Evolutionary conservation across 306 rosid species (phyloP), one percentile per base, ranked within the genome.

Genomic region (Lablab purpureus): DNA sequence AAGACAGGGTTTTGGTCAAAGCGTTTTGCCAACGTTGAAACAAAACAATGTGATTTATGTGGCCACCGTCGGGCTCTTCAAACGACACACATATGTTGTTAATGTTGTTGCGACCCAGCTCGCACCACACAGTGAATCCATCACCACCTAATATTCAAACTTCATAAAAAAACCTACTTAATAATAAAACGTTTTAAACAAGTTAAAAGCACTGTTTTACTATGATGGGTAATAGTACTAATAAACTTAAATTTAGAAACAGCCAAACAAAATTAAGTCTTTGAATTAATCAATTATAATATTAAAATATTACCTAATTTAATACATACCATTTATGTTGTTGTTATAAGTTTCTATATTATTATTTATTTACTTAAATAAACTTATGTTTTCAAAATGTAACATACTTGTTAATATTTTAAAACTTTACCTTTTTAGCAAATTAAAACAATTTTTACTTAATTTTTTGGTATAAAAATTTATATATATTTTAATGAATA

Each of bases 101-200:
- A 23, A 47, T 45, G 82, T 81, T 45, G 82, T 81, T 83, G 86
- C 87, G 76, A 81, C 60, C 83, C 89, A 88, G 79, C 87, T 82
- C 76, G 80, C 83, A 75, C 77, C 60, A 65, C 69, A 43, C 45
- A 40, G 13, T 40, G 43, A 71, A 32, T 10, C 10, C 55, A 3
- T 0, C 0, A 4, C 71, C 45, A 81, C 65, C 78, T 25, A 70
- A 41, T 22, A 21, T 64, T 64, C 6, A 28, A 14, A 30, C 3
- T 60, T 28, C 9, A 58, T 11, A 5, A 23, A 0, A 23, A 11
- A 23, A 58, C 9, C 8, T 22, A 3, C 7, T 55, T 22, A 55
- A 55, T 12, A 51, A 6, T 19, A 51, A 51, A 54, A 13, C 28
- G 23, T 54, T 54, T 54, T 54, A 19, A 54, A 54, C 10, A 54